Conservation (phyloP, 441 rosid species). For the Heliophila coronopifolia region DNA sequence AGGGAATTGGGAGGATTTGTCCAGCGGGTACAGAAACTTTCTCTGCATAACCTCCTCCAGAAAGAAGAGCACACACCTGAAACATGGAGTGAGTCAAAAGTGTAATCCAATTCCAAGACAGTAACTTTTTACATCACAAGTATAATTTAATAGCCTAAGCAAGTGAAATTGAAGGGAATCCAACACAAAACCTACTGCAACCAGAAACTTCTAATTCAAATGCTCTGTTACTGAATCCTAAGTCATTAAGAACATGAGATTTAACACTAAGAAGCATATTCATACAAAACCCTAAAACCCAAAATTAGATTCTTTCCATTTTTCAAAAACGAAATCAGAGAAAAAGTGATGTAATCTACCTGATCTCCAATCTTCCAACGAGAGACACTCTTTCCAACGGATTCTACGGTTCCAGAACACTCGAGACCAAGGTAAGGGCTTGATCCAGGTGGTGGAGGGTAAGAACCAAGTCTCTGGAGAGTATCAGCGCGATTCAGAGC, state of each 20-base stretch:
- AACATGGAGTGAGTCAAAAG: background rate
- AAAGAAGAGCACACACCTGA: slow-evolving; percentile 81
- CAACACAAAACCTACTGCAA: background rate
- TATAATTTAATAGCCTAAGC: background rate
- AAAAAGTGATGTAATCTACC: slow-evolving; percentile 30
- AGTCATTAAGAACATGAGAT: background rate
- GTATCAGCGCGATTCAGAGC: slow-evolving; percentile 78
- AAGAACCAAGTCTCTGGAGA: slow-evolving; percentile 56
- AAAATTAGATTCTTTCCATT: background rate
- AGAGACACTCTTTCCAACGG: slow-evolving; percentile 58
- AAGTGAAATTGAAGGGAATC: background rate
- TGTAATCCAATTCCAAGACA: background rate
- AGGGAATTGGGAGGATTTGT: slow-evolving; percentile 63
- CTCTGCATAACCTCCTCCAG: slow-evolving; percentile 94
- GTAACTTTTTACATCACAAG: background rate
- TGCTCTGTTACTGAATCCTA: background rate
- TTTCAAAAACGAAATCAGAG: slow-evolving; percentile 1
- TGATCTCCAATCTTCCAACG: slow-evolving; percentile 80
- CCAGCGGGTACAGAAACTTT: slow-evolving; percentile 75
- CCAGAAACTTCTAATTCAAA: background rate
- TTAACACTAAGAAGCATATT: background rate
- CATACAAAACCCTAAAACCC: background rate
- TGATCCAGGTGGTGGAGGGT: slow-evolving; percentile 69
- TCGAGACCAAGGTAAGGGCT: slow-evolving; percentile 80
- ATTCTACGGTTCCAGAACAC: slow-evolving; percentile 69